Evolutionary conservation across 1,139 yeast genomes (phyloP), one percentile per base, ranked within the genome.

Genomic region (Yamadazyma conglobata): DNA sequence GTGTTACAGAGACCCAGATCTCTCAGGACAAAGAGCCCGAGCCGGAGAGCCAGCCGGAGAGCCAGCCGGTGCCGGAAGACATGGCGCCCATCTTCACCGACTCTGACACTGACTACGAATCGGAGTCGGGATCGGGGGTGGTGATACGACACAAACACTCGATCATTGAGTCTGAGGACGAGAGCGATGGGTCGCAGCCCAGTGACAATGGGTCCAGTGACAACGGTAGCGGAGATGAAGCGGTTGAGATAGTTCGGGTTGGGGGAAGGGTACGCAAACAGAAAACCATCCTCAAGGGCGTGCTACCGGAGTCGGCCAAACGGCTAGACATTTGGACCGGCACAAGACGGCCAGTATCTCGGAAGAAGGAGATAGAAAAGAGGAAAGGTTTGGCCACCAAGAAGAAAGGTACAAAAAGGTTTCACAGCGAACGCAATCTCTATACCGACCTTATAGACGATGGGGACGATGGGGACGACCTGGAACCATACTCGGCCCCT

Each of bases 291-390:
- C 41, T 64, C 10, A 42, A 52, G 18, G 70, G 71, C 0, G 60
- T 60, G 0, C 45, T 64, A 7, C 72, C 72, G 0, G 71, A 64
- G 34, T 63, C 70, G 2, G 64, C 69, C 12, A 58, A 47, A 46
- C 45, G 56, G 32, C 44, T 62, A 13, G 52, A 51, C 5, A 40
- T 56, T n/a, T 61, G 56, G 33, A 48, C 48, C 28, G 35, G 36
- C 2, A 34, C 32, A 15, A 33, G 37, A 15, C 31, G 17, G 25
- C 11, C 19, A 19, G 11, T 6, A 11, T 18, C 6, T 15, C 18
- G 31, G 15, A 32, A 22, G 16, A 30, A 19, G 4, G 37, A 35
- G 6, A 15, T 40, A 6, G 55, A 54, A 23, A 43, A 49, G 16
- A 47, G 70, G 19, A 60, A 55, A 34, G 73, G 72, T 3, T 42